Conservation (phyloP, 78 protist genomes). For the Carpediemonas membranifera region DNA sequence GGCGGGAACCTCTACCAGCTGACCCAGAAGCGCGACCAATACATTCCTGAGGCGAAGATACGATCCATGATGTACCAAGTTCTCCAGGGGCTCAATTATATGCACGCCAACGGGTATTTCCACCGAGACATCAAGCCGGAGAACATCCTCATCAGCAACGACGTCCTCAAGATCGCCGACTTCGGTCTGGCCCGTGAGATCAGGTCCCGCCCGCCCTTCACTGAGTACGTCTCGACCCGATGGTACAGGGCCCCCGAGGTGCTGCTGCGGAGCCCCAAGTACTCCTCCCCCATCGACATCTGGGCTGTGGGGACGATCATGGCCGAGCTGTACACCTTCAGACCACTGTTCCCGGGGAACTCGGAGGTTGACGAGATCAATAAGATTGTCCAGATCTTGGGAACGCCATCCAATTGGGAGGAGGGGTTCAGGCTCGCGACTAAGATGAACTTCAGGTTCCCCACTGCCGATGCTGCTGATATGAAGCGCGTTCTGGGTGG, state of each 20-base stretch:
- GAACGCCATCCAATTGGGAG: constrained; percentile 77
- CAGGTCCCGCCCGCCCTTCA: constrained; percentile 79
- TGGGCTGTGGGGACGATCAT: constrained; percentile 84
- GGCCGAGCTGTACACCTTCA: constrained; percentile 79
- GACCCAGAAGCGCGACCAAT: constrained; percentile 51
- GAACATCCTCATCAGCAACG: constrained; percentile 23
- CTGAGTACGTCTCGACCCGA: constrained; percentile 89
- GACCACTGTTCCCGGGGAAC: constrained; percentile 81
- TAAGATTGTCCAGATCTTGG: constrained; percentile 65
- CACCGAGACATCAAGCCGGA: constrained; percentile 90
- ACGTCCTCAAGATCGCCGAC: constrained; percentile 80
- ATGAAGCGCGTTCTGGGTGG: constrained; percentile 20
- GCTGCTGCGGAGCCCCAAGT: constrained; percentile 52
- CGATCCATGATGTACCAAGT: constrained; percentile 61
- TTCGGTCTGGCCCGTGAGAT: constrained; percentile 89
- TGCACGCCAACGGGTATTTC: constrained; percentile 75
- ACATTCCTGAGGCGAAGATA: constrained; percentile 50
- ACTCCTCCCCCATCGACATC: constrained; percentile 65
- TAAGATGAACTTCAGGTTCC: constrained; percentile 54
- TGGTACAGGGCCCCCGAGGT: constrained; percentile 94
- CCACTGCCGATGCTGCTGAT: constrained; percentile 31
- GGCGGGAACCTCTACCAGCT: constrained; percentile 51
- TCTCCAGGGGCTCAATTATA: constrained; percentile 70
- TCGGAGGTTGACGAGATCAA: constrained; percentile 75
- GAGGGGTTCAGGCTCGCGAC: constrained; percentile 47